Base-by-base conservation (phyloP, 2,329 filamentous ascomycete species). In the Aspergillus ochraceoroseus region DNA sequence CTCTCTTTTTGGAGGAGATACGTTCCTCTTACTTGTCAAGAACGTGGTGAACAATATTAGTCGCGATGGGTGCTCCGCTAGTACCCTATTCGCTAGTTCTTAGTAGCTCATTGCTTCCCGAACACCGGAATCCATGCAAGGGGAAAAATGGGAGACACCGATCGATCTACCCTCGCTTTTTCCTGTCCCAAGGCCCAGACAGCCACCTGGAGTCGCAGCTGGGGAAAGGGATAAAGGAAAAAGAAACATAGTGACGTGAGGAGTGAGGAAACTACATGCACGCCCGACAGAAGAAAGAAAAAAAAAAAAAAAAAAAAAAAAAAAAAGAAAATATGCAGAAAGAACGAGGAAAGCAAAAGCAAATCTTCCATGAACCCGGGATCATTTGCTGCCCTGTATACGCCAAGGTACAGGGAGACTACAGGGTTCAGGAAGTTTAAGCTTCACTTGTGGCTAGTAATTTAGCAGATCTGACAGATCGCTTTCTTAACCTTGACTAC, bases 401-500 rank as follows among this genome's bases (percentile, higher is more conserved):
- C n/a, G n/a, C n/a, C n/a, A n/a, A n/a, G n/a, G n/a, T n/a, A 17
- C 23, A 14, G 27, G 36, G 38, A 34, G 7, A 20, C 32, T 41
- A 28, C 40, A 31, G 23, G 29, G 39, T 26, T 44, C 25, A 41
- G 37, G 30, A 23, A n/a, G 29, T 13, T 38, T 41, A 45, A 45
- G 38, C 37, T 48, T 48, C 33, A 13, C 18, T 5, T 22, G 20
- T 22, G 20, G 20, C 20, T 22, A 22, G 20, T 22, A 34, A n/a
- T 7, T 28, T 5, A 14, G 32, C 31, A 26, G 28, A 43, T 42
- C 30, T 48, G 38, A 44, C 40, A 15, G 35, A 26, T 33, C 25
- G 28, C 17, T 35, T 34, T 39, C 19, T 31, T 39, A 4, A 22
- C 4, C 17, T 23, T 27, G 17, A n/a, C n/a, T n/a, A n/a, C n/a